phyloP scores from a whole-genome alignment of 2,329 filamentous ascomycete species.

The Rhinocladiella mackenziei region DNA sequence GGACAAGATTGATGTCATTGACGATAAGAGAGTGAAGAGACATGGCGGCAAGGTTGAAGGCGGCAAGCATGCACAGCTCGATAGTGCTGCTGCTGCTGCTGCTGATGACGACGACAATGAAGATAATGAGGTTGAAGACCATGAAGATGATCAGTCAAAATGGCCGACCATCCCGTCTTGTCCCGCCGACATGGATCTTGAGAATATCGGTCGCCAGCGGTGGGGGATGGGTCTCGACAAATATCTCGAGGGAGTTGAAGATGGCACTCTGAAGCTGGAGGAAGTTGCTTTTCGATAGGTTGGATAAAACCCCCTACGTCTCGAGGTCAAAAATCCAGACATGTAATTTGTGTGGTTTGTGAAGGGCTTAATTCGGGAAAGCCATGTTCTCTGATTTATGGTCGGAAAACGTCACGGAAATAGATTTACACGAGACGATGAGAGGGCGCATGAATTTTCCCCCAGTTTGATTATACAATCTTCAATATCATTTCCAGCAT shows the following conservation, averaged over 20 bases:
- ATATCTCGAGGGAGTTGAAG: conserved; percentile 18
- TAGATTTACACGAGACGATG: too few relatives aligned
- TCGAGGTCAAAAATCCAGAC: neutral
- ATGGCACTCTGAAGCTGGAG: conserved; percentile 15
- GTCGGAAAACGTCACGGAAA: too few relatives aligned
- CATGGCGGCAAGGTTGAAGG: conserved; percentile 19
- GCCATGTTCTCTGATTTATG: too few relatives aligned
- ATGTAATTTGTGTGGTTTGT: neutral
- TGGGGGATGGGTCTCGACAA: conserved; percentile 20
- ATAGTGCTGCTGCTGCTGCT: too few relatives aligned
- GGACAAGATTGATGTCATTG: conserved; percentile 24
- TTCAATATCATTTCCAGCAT: neutral
- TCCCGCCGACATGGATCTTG: conserved; percentile 19
- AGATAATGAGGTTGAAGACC: neutral
- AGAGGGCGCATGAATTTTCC: neutral
- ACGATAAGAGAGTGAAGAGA: conserved; percentile 1
- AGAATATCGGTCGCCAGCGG: conserved; percentile 14
- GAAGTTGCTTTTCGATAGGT: conserved; percentile 14
- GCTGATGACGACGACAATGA: conserved; percentile 3
- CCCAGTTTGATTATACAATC: neutral
- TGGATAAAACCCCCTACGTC: neutral
- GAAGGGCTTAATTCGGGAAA: too few relatives aligned
- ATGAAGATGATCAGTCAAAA: conserved; percentile 14
- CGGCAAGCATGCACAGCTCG: conserved; percentile 4
- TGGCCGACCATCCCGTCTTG: conserved; percentile 19